Evolutionary conservation across 768 basidiomycete genomes (phyloP), one percentile per base, ranked within the genome.

Genomic region (Gloeophyllum trabeum): DNA sequence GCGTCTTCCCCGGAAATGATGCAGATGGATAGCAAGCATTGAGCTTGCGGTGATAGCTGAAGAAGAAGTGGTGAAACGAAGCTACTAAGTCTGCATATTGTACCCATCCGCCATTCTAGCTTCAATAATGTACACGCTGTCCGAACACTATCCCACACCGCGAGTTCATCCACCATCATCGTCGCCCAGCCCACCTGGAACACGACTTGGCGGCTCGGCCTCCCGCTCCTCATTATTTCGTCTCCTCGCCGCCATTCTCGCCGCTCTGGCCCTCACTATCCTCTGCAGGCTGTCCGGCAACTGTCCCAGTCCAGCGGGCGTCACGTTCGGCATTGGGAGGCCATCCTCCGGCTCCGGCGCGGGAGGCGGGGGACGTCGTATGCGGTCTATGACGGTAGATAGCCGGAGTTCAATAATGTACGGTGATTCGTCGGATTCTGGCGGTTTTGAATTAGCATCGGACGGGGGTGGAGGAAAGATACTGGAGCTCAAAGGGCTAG

Each of bases 361-460:
- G 3, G 63, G 59, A 3, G 70, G 69, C 6, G 69, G 61, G 7
- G 85, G 75, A 43, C 67, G 63, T 43, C 76, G 69, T 42, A 88
- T 55, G 30, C 75, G 80, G 37, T 64, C 61, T 24, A 82, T 48
- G 47, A 88, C 57, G 32, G 71, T 58, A 5, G 62, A 52, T 24
- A 82, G 51, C 16, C 67, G 78, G 41, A 88, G 64, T 59, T 88
- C 81, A 46, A 89, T 53, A 52, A 85, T 67, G 49, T 76, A 71
- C 25, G 65, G 60, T 37, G 67, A 52, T 44, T 61, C 51, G 39
- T 41, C 54, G 10, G 54, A 48, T 19, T 43, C 54, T 23, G 55
- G 48, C 45, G 58, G 46, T 44, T 54, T 56, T 43, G 51, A 50
- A 45, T 38, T 41, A 39, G 44, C 46, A 47, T 50, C 41, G 23